Conservation (phyloP, 1,284 basidiomycete genomes). For the Mycena sp. region DNA sequence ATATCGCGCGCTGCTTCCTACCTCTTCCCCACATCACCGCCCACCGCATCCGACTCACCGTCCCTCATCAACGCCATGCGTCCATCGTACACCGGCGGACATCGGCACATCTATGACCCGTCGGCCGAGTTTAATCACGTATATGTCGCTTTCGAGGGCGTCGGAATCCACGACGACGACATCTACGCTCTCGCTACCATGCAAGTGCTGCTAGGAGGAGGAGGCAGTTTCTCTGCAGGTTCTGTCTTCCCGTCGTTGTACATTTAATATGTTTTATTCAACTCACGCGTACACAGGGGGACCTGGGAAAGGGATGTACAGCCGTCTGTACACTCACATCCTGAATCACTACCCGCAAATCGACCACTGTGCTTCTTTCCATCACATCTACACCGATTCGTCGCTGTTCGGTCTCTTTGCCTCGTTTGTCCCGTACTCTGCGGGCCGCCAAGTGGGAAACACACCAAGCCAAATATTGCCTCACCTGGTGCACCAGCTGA, state of each 20-base stretch:
- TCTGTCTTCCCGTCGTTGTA: too few species aligned
- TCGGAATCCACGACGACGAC: constrained; percentile 93
- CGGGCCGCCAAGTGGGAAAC: constrained; percentile 65
- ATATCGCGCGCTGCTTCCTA: constrained; percentile 81
- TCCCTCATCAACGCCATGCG: constrained; percentile 42
- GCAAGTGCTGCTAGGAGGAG: constrained; percentile 93
- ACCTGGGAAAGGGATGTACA: constrained; percentile 99
- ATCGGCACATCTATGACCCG: constrained; percentile 75
- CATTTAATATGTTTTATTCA: too few species aligned
- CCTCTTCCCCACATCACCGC: constrained; percentile 60
- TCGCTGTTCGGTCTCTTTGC: constrained; percentile 95
- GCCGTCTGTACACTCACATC: constrained; percentile 96
- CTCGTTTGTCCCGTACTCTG: constrained; percentile 81
- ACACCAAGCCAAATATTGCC: constrained; percentile 80
- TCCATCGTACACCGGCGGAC: constrained; percentile 89
- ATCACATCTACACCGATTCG: constrained; percentile 96
- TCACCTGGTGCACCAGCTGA: constrained; percentile 88
- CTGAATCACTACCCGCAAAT: constrained; percentile 95
- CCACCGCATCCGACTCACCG: constrained; percentile 19
- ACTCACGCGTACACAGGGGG: constrained; percentile 56
- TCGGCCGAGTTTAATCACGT: constrained; percentile 91
- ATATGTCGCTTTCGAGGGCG: constrained; percentile 93
- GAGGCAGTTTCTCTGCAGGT: constrained; percentile 92
- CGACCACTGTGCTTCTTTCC: constrained; percentile 98
- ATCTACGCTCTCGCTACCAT: constrained; percentile 95